phyloP scores from a whole-genome alignment of 1,284 basidiomycete genomes.

The Ustilago vetiveriae region DNA sequence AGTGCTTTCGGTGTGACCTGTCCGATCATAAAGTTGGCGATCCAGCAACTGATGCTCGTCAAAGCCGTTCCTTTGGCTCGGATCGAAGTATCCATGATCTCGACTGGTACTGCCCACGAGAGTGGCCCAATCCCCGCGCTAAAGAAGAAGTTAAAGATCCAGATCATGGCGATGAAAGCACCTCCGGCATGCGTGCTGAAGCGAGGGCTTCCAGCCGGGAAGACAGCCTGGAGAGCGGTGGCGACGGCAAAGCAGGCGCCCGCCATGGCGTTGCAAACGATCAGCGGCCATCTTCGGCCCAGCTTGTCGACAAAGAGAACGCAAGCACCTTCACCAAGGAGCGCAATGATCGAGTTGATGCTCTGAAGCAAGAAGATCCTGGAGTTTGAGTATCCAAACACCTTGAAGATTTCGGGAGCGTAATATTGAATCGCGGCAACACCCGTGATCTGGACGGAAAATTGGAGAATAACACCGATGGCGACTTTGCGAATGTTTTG shows the following conservation, averaged over 20 bases:
- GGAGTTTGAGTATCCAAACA: slow-evolving; percentile 70
- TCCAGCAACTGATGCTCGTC: slow-evolving; percentile 72
- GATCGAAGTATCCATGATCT: slow-evolving; percentile 72
- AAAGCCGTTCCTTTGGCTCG: slow-evolving; percentile 74
- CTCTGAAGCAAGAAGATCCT: slow-evolving; percentile 73
- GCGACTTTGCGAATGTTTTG: slow-evolving; percentile 71
- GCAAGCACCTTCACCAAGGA: slow-evolving; percentile 73
- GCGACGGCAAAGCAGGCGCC: slow-evolving; percentile 73
- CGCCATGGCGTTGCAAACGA: slow-evolving; percentile 72
- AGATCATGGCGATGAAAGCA: slow-evolving; percentile 67
- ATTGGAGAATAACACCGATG: slow-evolving; percentile 69
- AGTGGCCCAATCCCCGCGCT: slow-evolving; percentile 71
- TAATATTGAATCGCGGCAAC: slow-evolving; percentile 72
- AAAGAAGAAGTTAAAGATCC: slow-evolving; percentile 73
- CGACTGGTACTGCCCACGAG: slow-evolving; percentile 66
- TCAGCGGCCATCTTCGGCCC: slow-evolving; percentile 72
- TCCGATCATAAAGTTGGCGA: slow-evolving; percentile 69
- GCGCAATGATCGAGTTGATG: slow-evolving; percentile 74
- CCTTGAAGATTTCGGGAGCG: slow-evolving; percentile 60
- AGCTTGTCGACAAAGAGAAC: slow-evolving; percentile 73
- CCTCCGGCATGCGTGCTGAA: slow-evolving; percentile 19
- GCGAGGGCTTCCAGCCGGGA: slow-evolving; percentile 68
- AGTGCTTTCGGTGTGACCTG: slow-evolving; percentile 69
- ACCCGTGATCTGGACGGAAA: slow-evolving; percentile 71
- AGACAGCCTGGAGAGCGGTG: slow-evolving; percentile 71